phyloP scores from a whole-genome alignment of 2,329 filamentous ascomycete genomes.

The Sphaerulina musiva region DNA sequence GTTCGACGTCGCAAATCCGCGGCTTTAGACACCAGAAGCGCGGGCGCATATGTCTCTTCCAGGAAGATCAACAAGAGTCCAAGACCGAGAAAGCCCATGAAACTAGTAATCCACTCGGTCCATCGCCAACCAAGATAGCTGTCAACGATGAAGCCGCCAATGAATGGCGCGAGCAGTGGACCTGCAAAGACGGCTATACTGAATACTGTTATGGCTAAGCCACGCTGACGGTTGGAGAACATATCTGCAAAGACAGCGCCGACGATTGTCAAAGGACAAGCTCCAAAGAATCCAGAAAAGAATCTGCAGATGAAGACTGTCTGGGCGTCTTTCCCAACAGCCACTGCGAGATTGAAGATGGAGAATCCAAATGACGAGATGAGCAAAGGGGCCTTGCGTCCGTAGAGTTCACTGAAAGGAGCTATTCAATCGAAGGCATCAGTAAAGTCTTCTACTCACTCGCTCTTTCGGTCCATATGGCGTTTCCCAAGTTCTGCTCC shows the following conservation, averaged over 20 bases:
- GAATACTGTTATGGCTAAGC: constrained; percentile 35
- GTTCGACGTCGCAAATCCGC: constrained; percentile 49
- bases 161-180: constrained; percentile 31
- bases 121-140: constrained; percentile 46
- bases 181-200: constrained; percentile 33
- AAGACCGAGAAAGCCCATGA: constrained; percentile 52
- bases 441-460: no score
- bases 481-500: no score
- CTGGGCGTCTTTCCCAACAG: constrained; percentile 35
- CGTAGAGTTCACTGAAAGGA: constrained; percentile 42
- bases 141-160: constrained; percentile 32
- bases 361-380: constrained; percentile 33
- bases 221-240: constrained; percentile 29
- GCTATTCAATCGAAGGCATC: constrained; percentile 27
- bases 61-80: constrained; percentile 48
- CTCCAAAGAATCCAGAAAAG: constrained; percentile 34
- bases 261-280: constrained; percentile 41
- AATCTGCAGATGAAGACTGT: constrained; percentile 37
- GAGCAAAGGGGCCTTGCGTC: constrained; percentile 29
- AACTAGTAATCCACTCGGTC: constrained; percentile 44
- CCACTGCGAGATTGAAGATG: constrained; percentile 46
- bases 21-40: constrained; percentile 53
- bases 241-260: constrained; percentile 44
- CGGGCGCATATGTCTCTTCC: constrained; percentile 53
- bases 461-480: no score